Evolutionary conservation across 2,329 filamentous ascomycete genomes (phyloP).

Genomic region (Paecilomyces niveus): DNA sequence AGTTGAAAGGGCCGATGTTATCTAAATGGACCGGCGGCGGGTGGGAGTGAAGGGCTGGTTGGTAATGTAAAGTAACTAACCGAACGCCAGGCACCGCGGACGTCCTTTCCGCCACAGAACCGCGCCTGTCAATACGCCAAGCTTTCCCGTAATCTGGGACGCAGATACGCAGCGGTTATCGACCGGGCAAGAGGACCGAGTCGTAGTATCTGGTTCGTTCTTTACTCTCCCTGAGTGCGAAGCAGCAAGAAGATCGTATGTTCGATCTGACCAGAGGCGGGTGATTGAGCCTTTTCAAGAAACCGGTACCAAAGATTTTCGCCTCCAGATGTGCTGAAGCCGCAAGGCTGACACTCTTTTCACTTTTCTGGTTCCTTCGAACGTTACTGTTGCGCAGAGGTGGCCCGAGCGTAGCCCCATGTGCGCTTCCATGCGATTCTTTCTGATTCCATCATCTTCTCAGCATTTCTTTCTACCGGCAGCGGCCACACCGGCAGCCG

Average conservation of each 20-base stretch:
- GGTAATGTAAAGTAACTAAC: slow-evolving; percentile 4
- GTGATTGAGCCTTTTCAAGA: background rate
- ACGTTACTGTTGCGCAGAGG: background rate
- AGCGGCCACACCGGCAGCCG: slow-evolving; percentile 4
- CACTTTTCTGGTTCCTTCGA: slow-evolving; percentile 12
- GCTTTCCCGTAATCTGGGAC: slow-evolving; percentile 4
- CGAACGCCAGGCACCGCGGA: slow-evolving; percentile 6
- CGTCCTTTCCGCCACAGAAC: background rate
- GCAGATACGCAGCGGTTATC: slow-evolving; percentile 11
- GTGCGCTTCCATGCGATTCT: slow-evolving; percentile 19
- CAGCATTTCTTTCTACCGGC: slow-evolving; percentile 12
- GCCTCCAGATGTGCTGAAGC: background rate
- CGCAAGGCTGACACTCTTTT: slow-evolving; percentile 8
- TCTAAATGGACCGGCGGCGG: slow-evolving; percentile 8
- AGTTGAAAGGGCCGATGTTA: slow-evolving; percentile 10
- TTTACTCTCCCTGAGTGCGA: background rate
- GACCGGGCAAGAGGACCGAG: background rate
- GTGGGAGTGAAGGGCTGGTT: background rate
- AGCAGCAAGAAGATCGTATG: background rate
- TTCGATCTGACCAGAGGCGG: background rate
- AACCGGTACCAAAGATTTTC: background rate
- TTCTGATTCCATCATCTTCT: slow-evolving; percentile 24
- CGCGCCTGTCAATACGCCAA: slow-evolving; percentile 5
- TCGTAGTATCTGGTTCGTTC: background rate
- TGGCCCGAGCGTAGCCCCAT: slow-evolving; percentile 22